Evolutionary conservation across 306 rosid genomes (phyloP), one percentile per base, ranked within the genome.

Genomic region (Sicyos baderoa): DNA sequence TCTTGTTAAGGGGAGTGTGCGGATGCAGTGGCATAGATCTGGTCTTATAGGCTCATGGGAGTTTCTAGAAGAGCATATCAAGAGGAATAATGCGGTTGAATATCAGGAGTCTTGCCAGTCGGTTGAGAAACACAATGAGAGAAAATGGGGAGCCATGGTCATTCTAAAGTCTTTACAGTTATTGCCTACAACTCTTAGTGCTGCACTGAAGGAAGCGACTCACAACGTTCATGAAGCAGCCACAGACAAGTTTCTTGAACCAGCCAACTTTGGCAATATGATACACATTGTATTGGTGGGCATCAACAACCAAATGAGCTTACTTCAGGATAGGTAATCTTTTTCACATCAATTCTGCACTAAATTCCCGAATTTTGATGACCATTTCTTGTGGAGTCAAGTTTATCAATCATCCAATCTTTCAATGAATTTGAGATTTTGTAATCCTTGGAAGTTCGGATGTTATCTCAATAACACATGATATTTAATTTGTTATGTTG

Each of bases 11-110:
- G 99, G 83, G 49, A 93, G 99, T 77, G 95, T 88, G 35, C 86
- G 97, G 82, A 93, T 93, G 96, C 99, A 93, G 79, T 93, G 99
- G 99, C 97, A 93, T 77, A 86, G 97, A 67, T 88, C 87, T 76
- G 99, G 97, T 57, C 88, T 90, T 76, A 90, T 90, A 73, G 97
- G 96, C 60, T 86, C 96, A 2, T 93, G 99, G 99, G 96, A 93
- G 79, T 89, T 87, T 83, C 77, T 82, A 27, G 96, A 90, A 48
- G 97, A 88, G 83, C 86, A 85, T 64, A 75, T 78, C 68, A 84
- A 81, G 77, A 81, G 85, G 76, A 88, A 87, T 81, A 78, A 65
- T 74, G 90, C 64, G 69, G 52, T 56, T 77, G 88, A 82, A 76
- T 87, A 77, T 75, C 84, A 77, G 79, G 75, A 42, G 21, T 77